phyloP scores from a whole-genome alignment of 2,329 filamentous ascomycete species.

The Fusarium phyllophilum region DNA sequence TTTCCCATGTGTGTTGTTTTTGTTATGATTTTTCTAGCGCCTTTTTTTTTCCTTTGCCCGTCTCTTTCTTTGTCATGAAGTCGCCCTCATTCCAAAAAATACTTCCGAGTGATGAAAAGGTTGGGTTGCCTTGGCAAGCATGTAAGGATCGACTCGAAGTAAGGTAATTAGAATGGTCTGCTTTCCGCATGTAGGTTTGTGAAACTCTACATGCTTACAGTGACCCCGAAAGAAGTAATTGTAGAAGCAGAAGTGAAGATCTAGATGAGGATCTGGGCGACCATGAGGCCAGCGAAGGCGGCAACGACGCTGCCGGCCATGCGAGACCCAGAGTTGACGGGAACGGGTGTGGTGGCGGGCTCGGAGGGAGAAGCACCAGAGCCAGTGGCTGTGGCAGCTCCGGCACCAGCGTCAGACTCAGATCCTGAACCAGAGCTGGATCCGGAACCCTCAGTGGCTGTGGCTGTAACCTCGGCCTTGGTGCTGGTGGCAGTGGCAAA shows the following conservation, averaged over 20 bases:
- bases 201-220: conserved; percentile 42
- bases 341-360: conserved; percentile 25
- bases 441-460: conserved; percentile 19
- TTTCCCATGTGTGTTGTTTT: conserved; percentile 9
- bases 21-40: conserved; percentile 13
- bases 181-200: conserved; percentile 38
- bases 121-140: conserved; percentile 37
- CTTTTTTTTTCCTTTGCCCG: conserved; percentile 1
- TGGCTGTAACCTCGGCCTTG: conserved; percentile 18
- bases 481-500: conserved; percentile 27
- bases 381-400: conserved; percentile 16
- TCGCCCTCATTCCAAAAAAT: conserved; percentile 22
- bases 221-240: conserved; percentile 33
- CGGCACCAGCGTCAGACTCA: conserved; percentile 17
- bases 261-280: conserved; percentile 48
- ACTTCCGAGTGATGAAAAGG: conserved; percentile 26
- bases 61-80: conserved; percentile 21
- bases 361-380: conserved; percentile 20
- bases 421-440: conserved; percentile 33
- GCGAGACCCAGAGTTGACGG: conserved; percentile 43
- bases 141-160: conserved; percentile 46
- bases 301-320: conserved; percentile 42
- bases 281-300: conserved; percentile 43
- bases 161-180: conserved; percentile 47
- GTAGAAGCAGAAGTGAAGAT: conserved; percentile 42